phyloP scores from a whole-genome alignment of 1,284 basidiomycete genomes.

The Sphagnurus paluster region DNA sequence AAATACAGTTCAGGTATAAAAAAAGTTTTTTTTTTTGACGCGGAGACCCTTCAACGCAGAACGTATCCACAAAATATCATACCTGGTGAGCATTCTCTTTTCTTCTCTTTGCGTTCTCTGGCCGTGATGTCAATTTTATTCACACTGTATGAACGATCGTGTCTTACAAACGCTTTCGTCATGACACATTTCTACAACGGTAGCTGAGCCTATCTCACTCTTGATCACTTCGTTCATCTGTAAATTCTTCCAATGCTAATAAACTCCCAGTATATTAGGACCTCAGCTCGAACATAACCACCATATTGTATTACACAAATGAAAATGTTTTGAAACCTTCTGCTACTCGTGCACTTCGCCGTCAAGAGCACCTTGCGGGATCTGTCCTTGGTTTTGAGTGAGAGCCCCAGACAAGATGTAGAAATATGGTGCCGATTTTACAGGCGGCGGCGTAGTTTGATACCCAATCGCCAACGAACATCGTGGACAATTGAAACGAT shows the following conservation, averaged over 20 bases:
- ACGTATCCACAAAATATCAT: not conserved
- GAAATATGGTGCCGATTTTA: slow-evolving; percentile 69
- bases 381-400: slow-evolving; percentile 76
- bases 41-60: not conserved
- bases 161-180: slow-evolving; percentile 30
- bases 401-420: slow-evolving; percentile 75
- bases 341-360: slow-evolving; percentile 26
- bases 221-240: slow-evolving; percentile 14
- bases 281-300: not conserved
- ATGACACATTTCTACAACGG: slow-evolving; percentile 52
- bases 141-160: slow-evolving; percentile 48
- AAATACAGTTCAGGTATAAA: slow-evolving; percentile 20
- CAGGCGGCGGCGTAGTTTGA: slow-evolving; percentile 69
- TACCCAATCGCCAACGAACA: slow-evolving; percentile 75
- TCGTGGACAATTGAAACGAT: slow-evolving; percentile 71
- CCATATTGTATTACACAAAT: slow-evolving; percentile 5
- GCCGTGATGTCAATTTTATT: slow-evolving; percentile 39
- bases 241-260: slow-evolving; percentile 7
- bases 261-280: slow-evolving; percentile 1
- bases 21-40: slow-evolving; percentile 3
- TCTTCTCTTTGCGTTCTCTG: slow-evolving; percentile 6
- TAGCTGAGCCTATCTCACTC: slow-evolving; percentile 56
- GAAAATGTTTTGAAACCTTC: not conserved
- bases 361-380: slow-evolving; percentile 75
- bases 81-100: slow-evolving; percentile 8